A percentile compares a stretch with the other conserved stretches of the same genome.
phyloP scores from a whole-genome alignment of 805 yeast species.

The Wickerhamomyces queroliae region DNA sequence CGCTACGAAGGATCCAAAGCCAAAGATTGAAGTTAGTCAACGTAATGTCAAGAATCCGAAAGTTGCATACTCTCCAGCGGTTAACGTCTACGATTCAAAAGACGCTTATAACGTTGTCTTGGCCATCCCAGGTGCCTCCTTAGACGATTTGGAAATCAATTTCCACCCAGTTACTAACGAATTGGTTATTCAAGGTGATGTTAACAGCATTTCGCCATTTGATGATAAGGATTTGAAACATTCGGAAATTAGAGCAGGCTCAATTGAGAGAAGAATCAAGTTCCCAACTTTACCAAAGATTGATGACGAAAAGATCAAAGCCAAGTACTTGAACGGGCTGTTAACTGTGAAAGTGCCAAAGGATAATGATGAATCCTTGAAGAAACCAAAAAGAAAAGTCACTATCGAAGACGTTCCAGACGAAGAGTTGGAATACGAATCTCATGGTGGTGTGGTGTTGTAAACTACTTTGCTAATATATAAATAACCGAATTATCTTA shows the following conservation, averaged over 20 bases:
- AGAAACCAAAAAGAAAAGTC: conserved; percentile 38
- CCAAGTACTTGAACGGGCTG: conserved; percentile 48
- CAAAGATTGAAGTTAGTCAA: conserved; percentile 22
- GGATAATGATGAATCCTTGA: conserved; percentile 23
- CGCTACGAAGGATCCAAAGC: conserved; percentile 18
- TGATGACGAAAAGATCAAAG: conserved; percentile 47
- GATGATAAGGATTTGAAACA: conserved; percentile 35
- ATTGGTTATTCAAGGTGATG: conserved; percentile 44
- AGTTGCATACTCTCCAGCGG: conserved; percentile 51
- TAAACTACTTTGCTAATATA: neutral
- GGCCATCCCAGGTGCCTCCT: conserved; percentile 55
- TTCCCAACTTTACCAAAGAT: conserved; percentile 49
- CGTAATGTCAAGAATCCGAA: conserved; percentile 23
- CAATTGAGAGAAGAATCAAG: conserved; percentile 50
- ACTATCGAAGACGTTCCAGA: conserved; percentile 43
- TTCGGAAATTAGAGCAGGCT: conserved; percentile 51
- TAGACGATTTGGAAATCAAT: conserved; percentile 47
- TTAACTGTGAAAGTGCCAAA: conserved; percentile 49
- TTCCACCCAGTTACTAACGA: conserved; percentile 55
- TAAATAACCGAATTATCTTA: neutral
- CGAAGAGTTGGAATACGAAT: conserved; percentile 38
- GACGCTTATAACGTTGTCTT: conserved; percentile 41
- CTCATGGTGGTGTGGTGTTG: conserved; percentile 15
- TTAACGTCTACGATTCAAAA: conserved; percentile 49
- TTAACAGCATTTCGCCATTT: conserved; percentile 33